Evolutionary conservation across 768 basidiomycete genomes (phyloP).

Genomic region (Xanthoconium stramineum): DNA sequence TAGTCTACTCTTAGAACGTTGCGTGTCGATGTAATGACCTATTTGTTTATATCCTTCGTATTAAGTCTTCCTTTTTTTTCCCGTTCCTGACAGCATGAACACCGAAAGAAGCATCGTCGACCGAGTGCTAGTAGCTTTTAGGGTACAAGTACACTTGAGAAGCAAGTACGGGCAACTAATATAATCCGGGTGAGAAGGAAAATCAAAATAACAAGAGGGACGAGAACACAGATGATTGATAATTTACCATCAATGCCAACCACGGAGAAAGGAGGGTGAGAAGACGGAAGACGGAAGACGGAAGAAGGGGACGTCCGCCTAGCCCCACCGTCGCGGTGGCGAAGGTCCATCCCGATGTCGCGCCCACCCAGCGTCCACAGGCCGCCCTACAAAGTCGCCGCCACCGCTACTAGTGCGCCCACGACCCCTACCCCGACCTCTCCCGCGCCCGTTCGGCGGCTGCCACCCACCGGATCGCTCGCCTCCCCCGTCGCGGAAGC

Average conservation of each 20-base stretch:
- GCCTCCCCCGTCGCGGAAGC: constrained; percentile 31
- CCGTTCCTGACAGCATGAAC: neutral
- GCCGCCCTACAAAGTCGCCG: constrained; percentile 31
- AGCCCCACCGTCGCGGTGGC: constrained; percentile 28
- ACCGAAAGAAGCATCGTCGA: neutral
- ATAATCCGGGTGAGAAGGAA: constrained; percentile 5
- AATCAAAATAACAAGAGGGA: neutral
- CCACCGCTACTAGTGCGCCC: constrained; percentile 14
- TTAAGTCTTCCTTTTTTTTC: constrained; percentile 1
- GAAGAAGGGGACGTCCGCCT: neutral
- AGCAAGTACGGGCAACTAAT: neutral
- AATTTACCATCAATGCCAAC: constrained; percentile 22
- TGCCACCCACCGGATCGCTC: constrained; percentile 33
- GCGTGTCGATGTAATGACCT: neutral
- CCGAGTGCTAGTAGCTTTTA: constrained; percentile 7
- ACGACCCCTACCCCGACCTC: constrained; percentile 31
- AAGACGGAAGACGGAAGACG: no score
- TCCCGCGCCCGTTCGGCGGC: constrained; percentile 29
- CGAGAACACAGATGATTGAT: constrained; percentile 20
- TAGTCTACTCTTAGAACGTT: neutral
- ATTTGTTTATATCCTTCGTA: neutral
- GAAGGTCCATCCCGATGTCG: constrained; percentile 30
- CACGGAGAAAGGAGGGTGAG: neutral
- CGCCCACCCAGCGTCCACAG: constrained; percentile 42
- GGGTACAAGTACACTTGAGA: constrained; percentile 16